Conservation (phyloP, 768 basidiomycete genomes). For the Pleurotus salmoneostramineus region DNA sequence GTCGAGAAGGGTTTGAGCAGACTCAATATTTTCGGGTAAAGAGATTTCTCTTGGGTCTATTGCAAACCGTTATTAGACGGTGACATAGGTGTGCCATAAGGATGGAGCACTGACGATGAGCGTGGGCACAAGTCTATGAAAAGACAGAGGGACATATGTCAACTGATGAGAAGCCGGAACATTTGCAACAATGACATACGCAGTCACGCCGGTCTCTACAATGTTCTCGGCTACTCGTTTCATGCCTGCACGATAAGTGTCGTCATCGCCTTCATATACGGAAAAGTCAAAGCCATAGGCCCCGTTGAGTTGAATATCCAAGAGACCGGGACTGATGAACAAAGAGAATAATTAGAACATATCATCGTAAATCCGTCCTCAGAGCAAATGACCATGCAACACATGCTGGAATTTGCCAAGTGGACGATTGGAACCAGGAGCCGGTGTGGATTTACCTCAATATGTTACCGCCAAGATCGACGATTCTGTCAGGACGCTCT, state of each 20-base stretch:
- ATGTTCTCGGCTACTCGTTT: slow-evolving; percentile 71
- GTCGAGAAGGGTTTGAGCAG: slow-evolving; percentile 68
- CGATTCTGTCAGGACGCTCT: slow-evolving; percentile 55
- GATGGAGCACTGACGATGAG: slow-evolving; percentile 53
- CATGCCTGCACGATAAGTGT: slow-evolving; percentile 64
- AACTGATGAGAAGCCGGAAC: background rate
- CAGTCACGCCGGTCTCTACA: slow-evolving; percentile 84
- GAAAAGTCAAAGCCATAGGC: slow-evolving; percentile 89
- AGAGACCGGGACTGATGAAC: slow-evolving; percentile 65
- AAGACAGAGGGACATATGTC: slow-evolving; percentile 19
- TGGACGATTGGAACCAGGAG: background rate
- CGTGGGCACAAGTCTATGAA: slow-evolving; percentile 52
- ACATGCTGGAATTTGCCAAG: background rate
- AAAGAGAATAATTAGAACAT: background rate
- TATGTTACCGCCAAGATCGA: slow-evolving; percentile 76
- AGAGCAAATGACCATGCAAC: background rate
- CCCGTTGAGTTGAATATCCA: slow-evolving; percentile 90
- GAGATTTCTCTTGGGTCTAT: slow-evolving; percentile 74
- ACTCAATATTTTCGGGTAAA: slow-evolving; percentile 68
- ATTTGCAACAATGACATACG: slow-evolving; percentile 41
- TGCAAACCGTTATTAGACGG: background rate
- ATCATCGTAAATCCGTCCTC: background rate
- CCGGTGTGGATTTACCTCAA: slow-evolving; percentile 43
- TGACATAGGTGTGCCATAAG: background rate
- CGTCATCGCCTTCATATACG: slow-evolving; percentile 69